These are phyloP conservation scores for Pseudogymnoascus sp. DNA, from an alignment of 2,329 filamentous ascomycete species.

Conservation along the genomic window DNA sequence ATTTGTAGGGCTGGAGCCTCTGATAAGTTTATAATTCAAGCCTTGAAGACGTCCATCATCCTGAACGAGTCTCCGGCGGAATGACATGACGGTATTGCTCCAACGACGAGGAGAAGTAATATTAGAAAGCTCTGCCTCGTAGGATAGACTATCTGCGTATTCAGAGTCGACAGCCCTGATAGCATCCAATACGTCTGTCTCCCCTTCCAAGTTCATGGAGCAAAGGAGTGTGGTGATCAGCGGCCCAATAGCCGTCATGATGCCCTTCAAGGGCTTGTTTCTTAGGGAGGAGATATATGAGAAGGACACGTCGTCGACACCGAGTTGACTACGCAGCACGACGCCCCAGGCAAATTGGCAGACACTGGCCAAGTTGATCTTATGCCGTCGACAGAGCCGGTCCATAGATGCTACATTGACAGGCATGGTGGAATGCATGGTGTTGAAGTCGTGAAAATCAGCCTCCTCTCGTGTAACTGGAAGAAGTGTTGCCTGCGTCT, in stretches of 20 bases:
- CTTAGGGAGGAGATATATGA: constrained; percentile 34
- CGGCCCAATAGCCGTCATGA: constrained; percentile 33
- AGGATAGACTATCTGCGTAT: constrained; percentile 14
- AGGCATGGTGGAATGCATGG: not conserved
- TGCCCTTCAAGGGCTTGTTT: constrained; percentile 37
- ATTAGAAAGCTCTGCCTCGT: constrained; percentile 20
- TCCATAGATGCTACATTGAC: not conserved
- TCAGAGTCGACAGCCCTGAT: constrained; percentile 34
- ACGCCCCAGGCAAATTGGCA: constrained; percentile 24
- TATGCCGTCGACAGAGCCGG: not conserved
- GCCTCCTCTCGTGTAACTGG: not conserved
- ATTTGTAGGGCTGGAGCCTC: not conserved
- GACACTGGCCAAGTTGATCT: not conserved
- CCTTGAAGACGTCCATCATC: not conserved
- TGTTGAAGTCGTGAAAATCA: not conserved
- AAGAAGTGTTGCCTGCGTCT: not conserved
- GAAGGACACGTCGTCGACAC: constrained; percentile 33
- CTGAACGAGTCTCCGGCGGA: not conserved
- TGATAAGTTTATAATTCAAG: not conserved
- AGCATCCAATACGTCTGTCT: constrained; percentile 25
- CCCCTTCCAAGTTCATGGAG: constrained; percentile 10
- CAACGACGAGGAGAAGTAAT: not conserved
- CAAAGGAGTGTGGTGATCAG: constrained; percentile 35
- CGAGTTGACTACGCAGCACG: constrained; percentile 23
- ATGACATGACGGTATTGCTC: not conserved